These are phyloP conservation scores for Nepenthes mirabilis DNA, from an alignment of 148 eudicot genomes.

Conservation along the genomic window DNA sequence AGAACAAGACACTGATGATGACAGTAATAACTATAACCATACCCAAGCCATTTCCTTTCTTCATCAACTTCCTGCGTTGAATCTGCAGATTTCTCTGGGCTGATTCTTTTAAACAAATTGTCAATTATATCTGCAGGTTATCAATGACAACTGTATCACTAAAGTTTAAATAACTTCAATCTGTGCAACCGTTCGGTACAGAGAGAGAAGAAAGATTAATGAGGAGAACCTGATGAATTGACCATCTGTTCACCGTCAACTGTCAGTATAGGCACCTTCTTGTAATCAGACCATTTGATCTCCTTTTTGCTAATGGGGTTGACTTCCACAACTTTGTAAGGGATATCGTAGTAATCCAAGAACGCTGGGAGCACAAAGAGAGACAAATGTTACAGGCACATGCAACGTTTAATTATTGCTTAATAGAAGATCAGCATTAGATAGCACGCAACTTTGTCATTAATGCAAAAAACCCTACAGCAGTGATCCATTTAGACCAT, in stretches of 20 bases:
- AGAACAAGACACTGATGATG: neutral
- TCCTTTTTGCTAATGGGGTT: conserved; percentile 94
- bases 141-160: conserved; percentile 1
- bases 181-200: neutral
- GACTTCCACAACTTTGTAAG: conserved; percentile 96
- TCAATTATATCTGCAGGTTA: conserved; percentile 56
- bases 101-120: conserved; percentile 33
- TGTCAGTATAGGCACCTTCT: conserved; percentile 82
- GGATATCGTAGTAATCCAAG: conserved; percentile 75
- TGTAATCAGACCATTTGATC: conserved; percentile 94
- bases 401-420: neutral
- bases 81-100: conserved; percentile 19
- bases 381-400: neutral
- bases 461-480: too few relatives aligned
- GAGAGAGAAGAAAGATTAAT: neutral
- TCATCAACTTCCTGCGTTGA: conserved; percentile 26
- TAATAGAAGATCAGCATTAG: neutral
- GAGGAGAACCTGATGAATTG: conserved; percentile 71
- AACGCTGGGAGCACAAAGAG: conserved; percentile 42
- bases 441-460: neutral
- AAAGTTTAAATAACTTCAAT: neutral
- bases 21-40: conserved; percentile 7
- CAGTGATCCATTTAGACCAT: too few relatives aligned
- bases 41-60: conserved; percentile 88
- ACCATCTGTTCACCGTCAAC: conserved; percentile 88